phyloP scores from a whole-genome alignment of 129 eudicot genomes.

The Lactuca sativa region DNA sequence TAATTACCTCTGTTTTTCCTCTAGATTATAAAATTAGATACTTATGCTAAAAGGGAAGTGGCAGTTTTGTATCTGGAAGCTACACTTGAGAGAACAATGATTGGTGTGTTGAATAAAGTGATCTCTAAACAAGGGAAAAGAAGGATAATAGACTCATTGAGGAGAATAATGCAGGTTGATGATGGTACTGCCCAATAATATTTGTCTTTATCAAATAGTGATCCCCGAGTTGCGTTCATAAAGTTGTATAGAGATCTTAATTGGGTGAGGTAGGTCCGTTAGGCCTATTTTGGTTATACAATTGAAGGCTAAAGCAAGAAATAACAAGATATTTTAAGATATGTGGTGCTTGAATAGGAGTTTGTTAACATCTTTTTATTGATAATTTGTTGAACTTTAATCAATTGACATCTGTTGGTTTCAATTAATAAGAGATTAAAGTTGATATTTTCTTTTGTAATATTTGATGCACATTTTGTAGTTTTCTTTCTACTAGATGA shows the following conservation, averaged over 20 bases:
- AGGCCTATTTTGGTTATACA: constrained; percentile 29
- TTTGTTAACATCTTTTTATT: too few relatives aligned
- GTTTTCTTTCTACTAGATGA: too few relatives aligned
- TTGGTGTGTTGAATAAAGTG: constrained; percentile 30
- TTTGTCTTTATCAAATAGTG: constrained; percentile 78
- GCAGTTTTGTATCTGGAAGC: constrained; percentile 89
- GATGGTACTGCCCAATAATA: constrained; percentile 85
- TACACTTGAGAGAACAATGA: constrained; percentile 47
- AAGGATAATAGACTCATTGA: constrained; percentile 68
- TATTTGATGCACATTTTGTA: too few relatives aligned
- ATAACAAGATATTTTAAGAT: too few relatives aligned
- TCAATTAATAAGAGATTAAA: too few relatives aligned
- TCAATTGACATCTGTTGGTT: too few relatives aligned
- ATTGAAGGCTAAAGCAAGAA: not conserved
- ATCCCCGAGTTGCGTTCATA: constrained; percentile 86
- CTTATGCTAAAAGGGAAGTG: constrained; percentile 89
- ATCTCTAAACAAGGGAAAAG: constrained; percentile 60
- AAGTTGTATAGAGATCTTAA: constrained; percentile 78
- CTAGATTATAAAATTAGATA: constrained; percentile 84
- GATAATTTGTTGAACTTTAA: too few relatives aligned
- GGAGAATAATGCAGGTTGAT: constrained; percentile 94
- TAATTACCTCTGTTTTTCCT: not conserved
- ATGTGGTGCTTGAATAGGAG: too few relatives aligned
- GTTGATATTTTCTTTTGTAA: too few relatives aligned
- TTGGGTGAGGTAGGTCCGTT: constrained; percentile 73